Evolutionary conservation across 2,329 filamentous ascomycete species (phyloP).

Genomic region (Fusarium sp.): DNA sequence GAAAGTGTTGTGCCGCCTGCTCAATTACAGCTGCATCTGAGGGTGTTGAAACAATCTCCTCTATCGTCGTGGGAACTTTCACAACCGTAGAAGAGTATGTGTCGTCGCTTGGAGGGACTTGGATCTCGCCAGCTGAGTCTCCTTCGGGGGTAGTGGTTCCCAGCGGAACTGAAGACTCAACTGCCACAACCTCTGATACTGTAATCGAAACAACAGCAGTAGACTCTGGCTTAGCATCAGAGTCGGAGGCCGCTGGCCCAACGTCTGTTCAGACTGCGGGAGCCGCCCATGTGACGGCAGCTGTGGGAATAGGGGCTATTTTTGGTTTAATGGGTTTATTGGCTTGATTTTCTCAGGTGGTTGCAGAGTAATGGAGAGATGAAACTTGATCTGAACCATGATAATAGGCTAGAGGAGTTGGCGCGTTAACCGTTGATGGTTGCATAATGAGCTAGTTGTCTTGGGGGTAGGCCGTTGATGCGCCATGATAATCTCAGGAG

Average conservation of each 20-base stretch:
- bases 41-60: conserved; percentile 4
- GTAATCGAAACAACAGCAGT: conserved; percentile 3
- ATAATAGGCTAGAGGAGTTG: conserved; percentile 15
- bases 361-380: conserved; percentile 1
- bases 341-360: conserved; percentile 25
- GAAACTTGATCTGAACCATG: conserved; percentile 20
- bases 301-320: conserved; percentile 40
- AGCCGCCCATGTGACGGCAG: conserved; percentile 36
- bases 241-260: conserved; percentile 15
- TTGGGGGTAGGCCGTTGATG: conserved; percentile 16
- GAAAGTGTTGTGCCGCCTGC: conserved; percentile 38
- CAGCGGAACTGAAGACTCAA: conserved; percentile 12
- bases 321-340: conserved; percentile 42
- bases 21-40: conserved; percentile 3
- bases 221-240: conserved; percentile 9
- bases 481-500: conserved; percentile 12
- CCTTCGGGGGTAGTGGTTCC: conserved; percentile 1
- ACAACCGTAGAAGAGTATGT: conserved; percentile 24
- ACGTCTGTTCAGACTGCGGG: conserved; percentile 41
- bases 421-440: conserved; percentile 19
- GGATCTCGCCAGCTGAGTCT: conserved; percentile 13
- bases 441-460: conserved; percentile 33
- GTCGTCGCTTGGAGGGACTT: conserved; percentile 29
- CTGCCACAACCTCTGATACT: conserved; percentile 5
- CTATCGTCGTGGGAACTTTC: conserved; percentile 11